Conservation (phyloP, 2,329 filamentous ascomycete species). For the Coleophoma cylindrospora region DNA sequence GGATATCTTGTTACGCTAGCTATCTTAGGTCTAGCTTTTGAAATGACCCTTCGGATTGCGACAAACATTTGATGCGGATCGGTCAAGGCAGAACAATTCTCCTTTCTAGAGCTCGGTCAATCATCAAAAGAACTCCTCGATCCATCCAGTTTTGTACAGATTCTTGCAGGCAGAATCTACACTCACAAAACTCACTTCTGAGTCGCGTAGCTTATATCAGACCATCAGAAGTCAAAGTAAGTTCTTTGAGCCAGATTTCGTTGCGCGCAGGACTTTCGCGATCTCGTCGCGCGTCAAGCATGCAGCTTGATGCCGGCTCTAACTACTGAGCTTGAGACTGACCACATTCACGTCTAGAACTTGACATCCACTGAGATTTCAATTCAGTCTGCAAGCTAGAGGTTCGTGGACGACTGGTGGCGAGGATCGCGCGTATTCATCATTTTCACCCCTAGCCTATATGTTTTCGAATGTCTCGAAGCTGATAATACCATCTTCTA, state of each 20-base stretch:
- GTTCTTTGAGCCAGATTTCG: slow-evolving; percentile 19
- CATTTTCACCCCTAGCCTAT: slow-evolving; percentile 1
- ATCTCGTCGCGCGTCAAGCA: no score
- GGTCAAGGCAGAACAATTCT: background rate
- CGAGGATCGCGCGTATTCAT: no score
- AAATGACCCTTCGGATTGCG: no score
- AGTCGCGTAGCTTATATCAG: slow-evolving; percentile 10
- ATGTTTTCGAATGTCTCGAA: slow-evolving; percentile 4
- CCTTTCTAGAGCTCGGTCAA: background rate
- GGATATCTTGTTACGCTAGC: no score
- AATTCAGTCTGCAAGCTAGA: no score
- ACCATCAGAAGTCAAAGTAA: slow-evolving; percentile 9
- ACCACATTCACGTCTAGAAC: no score
- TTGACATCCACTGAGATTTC: no score
- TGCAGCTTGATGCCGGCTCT: no score
- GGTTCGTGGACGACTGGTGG: no score
- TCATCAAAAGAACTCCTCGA: background rate
- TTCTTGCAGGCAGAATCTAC: background rate
- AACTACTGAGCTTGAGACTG: no score
- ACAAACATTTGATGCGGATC: background rate
- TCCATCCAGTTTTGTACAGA: no score
- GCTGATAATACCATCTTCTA: slow-evolving; percentile 6
- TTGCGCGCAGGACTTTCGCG: slow-evolving; percentile 1
- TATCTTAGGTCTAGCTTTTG: no score
- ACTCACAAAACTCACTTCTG: background rate